Percentiles rank a stretch among this genome's conserved stretches.
These are phyloP conservation scores for Penicilliopsis zonata DNA, from an alignment of 495 filamentous ascomycete species.

Conservation along the genomic window DNA sequence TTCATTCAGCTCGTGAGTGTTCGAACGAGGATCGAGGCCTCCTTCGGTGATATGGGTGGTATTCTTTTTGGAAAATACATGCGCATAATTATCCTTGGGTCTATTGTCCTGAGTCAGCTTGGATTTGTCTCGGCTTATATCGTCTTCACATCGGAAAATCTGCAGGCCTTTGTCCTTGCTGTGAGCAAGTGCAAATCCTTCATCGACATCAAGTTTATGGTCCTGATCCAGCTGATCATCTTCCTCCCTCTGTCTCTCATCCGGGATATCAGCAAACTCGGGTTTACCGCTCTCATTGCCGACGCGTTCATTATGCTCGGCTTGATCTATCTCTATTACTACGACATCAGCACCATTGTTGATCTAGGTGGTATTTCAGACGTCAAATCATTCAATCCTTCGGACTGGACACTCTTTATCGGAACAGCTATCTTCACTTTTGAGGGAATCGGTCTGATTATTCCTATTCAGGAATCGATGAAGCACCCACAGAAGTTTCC, in stretches of 20 bases:
- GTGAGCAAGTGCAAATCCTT: conserved; percentile 70
- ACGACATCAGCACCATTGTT: conserved; percentile 76
- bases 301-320: conserved; percentile 91
- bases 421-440: conserved; percentile 98
- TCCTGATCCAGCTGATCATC: conserved; percentile 83
- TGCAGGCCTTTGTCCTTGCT: conserved; percentile 82
- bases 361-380: conserved; percentile 67
- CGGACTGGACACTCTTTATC: conserved; percentile 92
- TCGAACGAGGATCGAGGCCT: conserved; percentile 69
- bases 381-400: conserved; percentile 73
- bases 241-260: conserved; percentile 89
- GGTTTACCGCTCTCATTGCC: conserved; percentile 79
- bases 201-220: conserved; percentile 79
- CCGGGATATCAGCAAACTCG: conserved; percentile 89
- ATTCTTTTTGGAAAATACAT: conserved; percentile 85
- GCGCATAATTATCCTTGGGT: conserved; percentile 73
- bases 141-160: conserved; percentile 90
- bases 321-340: conserved; percentile 90
- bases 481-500: conserved; percentile 78
- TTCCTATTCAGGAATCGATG: conserved; percentile 97
- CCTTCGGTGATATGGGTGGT: conserved; percentile 93
- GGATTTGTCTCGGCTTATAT: conserved; percentile 98
- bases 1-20: conserved; percentile 88
- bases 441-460: conserved; percentile 95
- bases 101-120: conserved; percentile 87